Evolutionary conservation across 2,329 filamentous ascomycete genomes (phyloP), one percentile per base, ranked within the genome.

Genomic region (Fusarium chaquense): DNA sequence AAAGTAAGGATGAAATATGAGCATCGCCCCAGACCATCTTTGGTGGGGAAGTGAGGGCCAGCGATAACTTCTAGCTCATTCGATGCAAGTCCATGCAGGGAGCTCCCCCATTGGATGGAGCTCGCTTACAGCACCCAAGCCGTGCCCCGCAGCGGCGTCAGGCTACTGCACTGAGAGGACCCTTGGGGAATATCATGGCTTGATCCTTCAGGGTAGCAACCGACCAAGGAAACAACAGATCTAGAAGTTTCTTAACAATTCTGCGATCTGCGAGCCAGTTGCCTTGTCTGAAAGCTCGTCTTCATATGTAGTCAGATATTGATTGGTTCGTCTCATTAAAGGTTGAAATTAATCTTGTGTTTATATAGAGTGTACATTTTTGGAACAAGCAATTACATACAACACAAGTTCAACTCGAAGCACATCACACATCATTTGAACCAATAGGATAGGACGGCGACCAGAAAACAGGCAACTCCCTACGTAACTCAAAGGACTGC

Each of bases 11-110:
- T 62, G 65, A 69, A 66, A 69, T 73, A 61, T 58, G 57, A 62
- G 61, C 33, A 67, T 70, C 63, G 53, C 65, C 72, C 62, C 53
- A 67, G 73, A 44, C 66, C 67, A 74, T 72, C 65, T 64, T 56
- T 74, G 69, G 73, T 76, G 76, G 76, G 75, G 77, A 74, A 71
- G 74, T 74, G 71, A 72, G 68, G 70, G 73, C 67, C 70, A 73
- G 56, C 73, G 72, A 71, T 74, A 73, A 76, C 75, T 82, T 82
- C 80, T 82, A 82, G 80, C 77, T 81, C 76, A 74, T 82, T 82
- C 80, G 81, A 82, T 80, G 77, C 74, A 54, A 57, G 70, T 73
- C 75, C 73, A 64, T 69, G 69, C 65, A 72, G 50, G 55, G 36
- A 65, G 64, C 53, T 67, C 61, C 36, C 38, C 59, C 43, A 81